These are phyloP conservation scores for Peterozyma toletana DNA, from an alignment of 805 yeast genomes.

Conservation along the genomic window DNA sequence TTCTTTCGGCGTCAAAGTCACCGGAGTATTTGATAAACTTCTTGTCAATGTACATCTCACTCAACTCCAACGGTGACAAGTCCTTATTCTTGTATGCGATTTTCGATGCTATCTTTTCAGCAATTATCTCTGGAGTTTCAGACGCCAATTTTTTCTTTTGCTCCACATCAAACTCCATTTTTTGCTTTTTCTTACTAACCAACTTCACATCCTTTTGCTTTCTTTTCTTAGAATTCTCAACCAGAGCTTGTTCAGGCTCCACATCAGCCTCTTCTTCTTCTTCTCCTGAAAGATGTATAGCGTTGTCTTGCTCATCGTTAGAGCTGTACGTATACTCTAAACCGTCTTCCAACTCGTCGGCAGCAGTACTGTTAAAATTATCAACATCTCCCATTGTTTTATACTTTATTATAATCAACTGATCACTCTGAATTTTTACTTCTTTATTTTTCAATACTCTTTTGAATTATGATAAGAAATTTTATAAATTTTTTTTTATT, in stretches of 20 bases:
- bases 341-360: conserved; percentile 79
- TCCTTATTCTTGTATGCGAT: conserved; percentile 57
- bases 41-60: conserved; percentile 52
- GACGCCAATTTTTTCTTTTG: conserved; percentile 49
- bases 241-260: conserved; percentile 13
- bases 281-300: conserved; percentile 23
- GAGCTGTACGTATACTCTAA: conserved; percentile 50
- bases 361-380: conserved; percentile 16
- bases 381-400: neutral
- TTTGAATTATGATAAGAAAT: neutral
- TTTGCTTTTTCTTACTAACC: conserved; percentile 57
- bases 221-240: conserved; percentile 15
- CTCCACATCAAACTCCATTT: conserved; percentile 57
- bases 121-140: conserved; percentile 51
- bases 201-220: conserved; percentile 32
- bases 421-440: neutral
- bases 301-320: conserved; percentile 28
- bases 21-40: conserved; percentile 55
- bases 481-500: conserved; percentile 1
- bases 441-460: neutral
- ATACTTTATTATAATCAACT: neutral
- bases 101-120: conserved; percentile 58
- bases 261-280: conserved; percentile 13
- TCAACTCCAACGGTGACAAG: conserved; percentile 67
- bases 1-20: conserved; percentile 46